Percentiles rank a stretch among this genome's conserved stretches.
Evolutionary conservation across 1,139 yeast genomes (phyloP).

Genomic region (Torulaspora pretoriensis): DNA sequence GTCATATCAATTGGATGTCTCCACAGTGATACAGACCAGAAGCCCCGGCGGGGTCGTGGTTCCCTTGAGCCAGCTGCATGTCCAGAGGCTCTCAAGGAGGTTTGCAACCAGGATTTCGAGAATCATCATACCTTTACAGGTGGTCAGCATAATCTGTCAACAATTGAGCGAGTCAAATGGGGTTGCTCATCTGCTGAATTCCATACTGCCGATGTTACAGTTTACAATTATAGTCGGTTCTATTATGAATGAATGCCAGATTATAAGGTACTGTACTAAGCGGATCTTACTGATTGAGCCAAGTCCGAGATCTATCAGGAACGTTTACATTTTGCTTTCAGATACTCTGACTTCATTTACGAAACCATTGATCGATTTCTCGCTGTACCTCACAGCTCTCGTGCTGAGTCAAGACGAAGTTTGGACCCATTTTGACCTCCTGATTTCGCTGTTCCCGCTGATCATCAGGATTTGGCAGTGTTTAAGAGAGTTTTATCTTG

Average conservation of each 20-base stretch:
- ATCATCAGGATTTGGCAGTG: conserved; percentile 78
- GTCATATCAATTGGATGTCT: conserved; percentile 40
- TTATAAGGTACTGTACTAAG: conserved; percentile 39
- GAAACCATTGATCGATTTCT: conserved; percentile 68
- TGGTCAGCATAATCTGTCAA: conserved; percentile 18
- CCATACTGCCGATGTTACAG: conserved; percentile 37
- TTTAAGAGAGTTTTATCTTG: conserved; percentile 55
- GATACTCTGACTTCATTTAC: conserved; percentile 80
- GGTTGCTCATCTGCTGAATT: conserved; percentile 7
- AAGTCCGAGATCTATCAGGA: conserved; percentile 60
- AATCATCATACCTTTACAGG: conserved; percentile 32
- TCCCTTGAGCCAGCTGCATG: conserved; percentile 28
- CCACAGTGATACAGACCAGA: conserved; percentile 39
- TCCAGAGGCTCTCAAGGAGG: conserved; percentile 22
- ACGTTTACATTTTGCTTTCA: conserved; percentile 74
- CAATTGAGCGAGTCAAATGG: conserved; percentile 1
- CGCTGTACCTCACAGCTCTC: conserved; percentile 45
- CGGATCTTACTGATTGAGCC: conserved; percentile 51
- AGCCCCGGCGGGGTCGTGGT: conserved; percentile 28
- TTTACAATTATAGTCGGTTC: conserved; percentile 30
- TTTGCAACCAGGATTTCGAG: conserved; percentile 32
- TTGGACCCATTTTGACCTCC: conserved; percentile 29
- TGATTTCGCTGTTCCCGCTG: conserved; percentile 56
- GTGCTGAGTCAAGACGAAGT: conserved; percentile 16
- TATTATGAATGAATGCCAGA: conserved; percentile 39